These are phyloP conservation scores for Pistacia integerrima DNA, from an alignment of 345 rosid species.

Conservation along the genomic window DNA sequence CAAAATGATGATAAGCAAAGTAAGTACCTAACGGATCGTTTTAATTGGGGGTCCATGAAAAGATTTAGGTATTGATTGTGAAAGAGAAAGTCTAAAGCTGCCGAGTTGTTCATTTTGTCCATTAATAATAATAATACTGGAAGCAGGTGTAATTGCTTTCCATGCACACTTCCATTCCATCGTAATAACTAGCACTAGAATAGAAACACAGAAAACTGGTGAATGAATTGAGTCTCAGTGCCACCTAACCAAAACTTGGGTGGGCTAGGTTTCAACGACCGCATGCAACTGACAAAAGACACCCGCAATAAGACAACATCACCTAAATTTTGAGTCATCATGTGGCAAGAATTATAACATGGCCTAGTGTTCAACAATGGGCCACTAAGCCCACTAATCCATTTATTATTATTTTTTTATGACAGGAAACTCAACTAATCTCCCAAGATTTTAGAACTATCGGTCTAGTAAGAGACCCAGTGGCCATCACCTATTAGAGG, in stretches of 20 bases:
- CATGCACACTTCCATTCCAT: not conserved
- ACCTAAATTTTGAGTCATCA: no score
- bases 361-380: no score
- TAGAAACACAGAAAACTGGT: not conserved
- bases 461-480: no score
- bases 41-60: not conserved
- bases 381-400: no score
- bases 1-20: not conserved
- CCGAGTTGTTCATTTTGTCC: slow-evolving; percentile 4
- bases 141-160: not conserved
- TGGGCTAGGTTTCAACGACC: not conserved
- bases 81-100: slow-evolving; percentile 8
- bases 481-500: no score
- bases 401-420: no score
- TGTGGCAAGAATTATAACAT: no score
- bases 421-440: no score
- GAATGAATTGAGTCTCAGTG: not conserved
- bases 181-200: not conserved
- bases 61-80: not conserved
- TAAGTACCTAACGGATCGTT: not conserved
- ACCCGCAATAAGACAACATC: no score
- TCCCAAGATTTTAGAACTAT: no score
- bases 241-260: not conserved
- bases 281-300: no score
- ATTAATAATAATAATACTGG: not conserved